phyloP scores from a whole-genome alignment of 2,329 filamentous ascomycete genomes.

The Neophaeococcomyces mojaviensis region DNA sequence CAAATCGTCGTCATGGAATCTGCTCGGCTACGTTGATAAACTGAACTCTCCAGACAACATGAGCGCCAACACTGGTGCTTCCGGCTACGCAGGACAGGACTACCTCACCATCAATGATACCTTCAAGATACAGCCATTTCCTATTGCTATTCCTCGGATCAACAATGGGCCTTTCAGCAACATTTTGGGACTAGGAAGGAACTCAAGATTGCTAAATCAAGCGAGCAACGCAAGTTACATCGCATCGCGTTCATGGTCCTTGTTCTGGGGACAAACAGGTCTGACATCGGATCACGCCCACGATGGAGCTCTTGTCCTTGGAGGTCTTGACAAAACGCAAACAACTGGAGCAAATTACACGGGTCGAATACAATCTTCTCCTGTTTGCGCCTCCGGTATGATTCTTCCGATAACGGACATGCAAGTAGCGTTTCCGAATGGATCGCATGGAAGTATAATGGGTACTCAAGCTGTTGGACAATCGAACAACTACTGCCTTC shows the following conservation, averaged over 20 bases:
- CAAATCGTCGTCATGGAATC: constrained; percentile 1
- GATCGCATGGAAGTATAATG: constrained; percentile 20
- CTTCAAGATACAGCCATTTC: neutral
- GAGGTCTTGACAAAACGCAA: constrained; percentile 27
- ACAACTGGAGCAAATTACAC: constrained; percentile 22
- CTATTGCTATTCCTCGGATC: neutral
- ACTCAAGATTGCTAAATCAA: constrained; percentile 25
- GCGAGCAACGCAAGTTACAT: constrained; percentile 19
- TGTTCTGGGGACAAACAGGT: constrained; percentile 24
- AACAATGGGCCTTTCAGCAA: neutral
- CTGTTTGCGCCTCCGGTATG: constrained; percentile 20
- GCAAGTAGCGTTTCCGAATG: constrained; percentile 24
- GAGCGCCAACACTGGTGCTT: neutral
- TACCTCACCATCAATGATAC: constrained; percentile 3
- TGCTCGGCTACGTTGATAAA: neutral
- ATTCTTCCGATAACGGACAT: constrained; percentile 21
- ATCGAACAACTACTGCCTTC: constrained; percentile 3
- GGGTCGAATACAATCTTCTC: constrained; percentile 1
- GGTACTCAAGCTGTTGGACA: neutral
- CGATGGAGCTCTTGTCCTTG: constrained; percentile 25
- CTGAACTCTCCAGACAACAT: neutral
- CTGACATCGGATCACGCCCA: constrained; percentile 14
- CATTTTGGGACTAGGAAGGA: constrained; percentile 21
- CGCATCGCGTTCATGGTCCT: constrained; percentile 23
- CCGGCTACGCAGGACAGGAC: neutral